Base-by-base conservation (phyloP, 257 asterid species). In the Echium plantagineum region DNA sequence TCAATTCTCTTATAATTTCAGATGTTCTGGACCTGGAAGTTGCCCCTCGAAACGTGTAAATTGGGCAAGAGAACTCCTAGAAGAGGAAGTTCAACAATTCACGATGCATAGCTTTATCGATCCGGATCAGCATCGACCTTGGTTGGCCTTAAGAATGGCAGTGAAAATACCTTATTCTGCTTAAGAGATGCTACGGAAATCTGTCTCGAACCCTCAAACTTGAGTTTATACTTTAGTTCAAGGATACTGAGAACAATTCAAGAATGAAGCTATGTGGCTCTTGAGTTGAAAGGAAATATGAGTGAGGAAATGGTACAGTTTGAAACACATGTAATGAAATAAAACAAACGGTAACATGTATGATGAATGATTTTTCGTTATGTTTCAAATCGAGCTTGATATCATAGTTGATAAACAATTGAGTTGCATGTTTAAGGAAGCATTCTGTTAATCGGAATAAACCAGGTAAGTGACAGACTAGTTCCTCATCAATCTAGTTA, bases 21-120 rank as follows among this genome's bases (percentile, higher is more conserved):
- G 97, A 81, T 86, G 97, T 77, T 81, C 65, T 47, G 99, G 97
- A 31, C 87, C 94, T 0, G 99, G 99, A 46, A 78, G 97, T 72
- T 74, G 79, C 75, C 67, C 90, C n/a, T 68, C 87, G 12, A 84
- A 81, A 59, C 94, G 98, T 0, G 98, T 78, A 18, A 80, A 73
- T 13, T 93, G 99, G 99, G 82, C 89, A 21, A 78, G 97, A 69
- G 97, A 93, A 63, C 79, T 93, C 58, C 59, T 82, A 63, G 97
- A 89, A 28, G 94, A 89, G 42, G 99, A 93, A 79, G 94, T 89
- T 3, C 83, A 71, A 69, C 85, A 84, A 70, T 89, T 93, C 73
- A 49, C 88, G 48, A 69, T 74, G 26, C 94, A 83, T 68, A 59
- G 72, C 61, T 93, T 89, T 72, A 72, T 93, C 10, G 98, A 89